Conservation (phyloP, 1,139 yeast genomes). For the Candida sp. region DNA sequence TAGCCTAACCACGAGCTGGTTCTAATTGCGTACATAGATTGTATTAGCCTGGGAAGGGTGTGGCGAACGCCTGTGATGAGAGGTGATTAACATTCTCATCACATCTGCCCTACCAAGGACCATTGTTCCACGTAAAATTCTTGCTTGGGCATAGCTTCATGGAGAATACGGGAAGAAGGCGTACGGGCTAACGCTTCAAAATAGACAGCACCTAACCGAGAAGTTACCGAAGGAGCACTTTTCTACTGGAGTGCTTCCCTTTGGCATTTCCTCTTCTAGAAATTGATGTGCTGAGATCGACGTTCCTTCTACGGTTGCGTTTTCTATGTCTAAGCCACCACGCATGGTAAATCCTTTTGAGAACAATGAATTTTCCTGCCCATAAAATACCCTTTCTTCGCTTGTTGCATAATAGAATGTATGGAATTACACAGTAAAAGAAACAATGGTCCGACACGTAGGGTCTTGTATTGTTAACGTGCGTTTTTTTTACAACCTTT, state of each 20-base stretch:
- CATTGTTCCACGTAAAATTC: no score
- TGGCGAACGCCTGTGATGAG: no score
- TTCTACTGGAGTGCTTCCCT: background rate
- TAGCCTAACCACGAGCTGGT: background rate
- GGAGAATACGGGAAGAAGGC: no score
- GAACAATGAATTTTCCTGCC: background rate
- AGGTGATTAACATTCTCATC: no score
- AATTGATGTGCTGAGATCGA: background rate
- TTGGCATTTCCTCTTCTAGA: background rate
- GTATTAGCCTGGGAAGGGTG: background rate
- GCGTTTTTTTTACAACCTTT: no score
- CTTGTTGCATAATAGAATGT: background rate
- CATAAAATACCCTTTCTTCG: background rate
- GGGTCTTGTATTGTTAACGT: no score
- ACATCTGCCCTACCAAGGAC: no score
- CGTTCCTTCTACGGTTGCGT: background rate
- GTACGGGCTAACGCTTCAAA: no score
- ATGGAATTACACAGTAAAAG: background rate
- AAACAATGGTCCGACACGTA: no score
- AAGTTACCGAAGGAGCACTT: background rate
- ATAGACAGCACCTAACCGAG: no score
- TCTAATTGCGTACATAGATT: background rate
- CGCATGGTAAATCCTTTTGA: background rate
- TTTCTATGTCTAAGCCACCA: background rate
- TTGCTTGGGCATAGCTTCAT: no score